Percentiles rank a stretch among this genome's conserved stretches.
phyloP scores from a whole-genome alignment of 305 asterid genomes.

The Rubia balearica region DNA sequence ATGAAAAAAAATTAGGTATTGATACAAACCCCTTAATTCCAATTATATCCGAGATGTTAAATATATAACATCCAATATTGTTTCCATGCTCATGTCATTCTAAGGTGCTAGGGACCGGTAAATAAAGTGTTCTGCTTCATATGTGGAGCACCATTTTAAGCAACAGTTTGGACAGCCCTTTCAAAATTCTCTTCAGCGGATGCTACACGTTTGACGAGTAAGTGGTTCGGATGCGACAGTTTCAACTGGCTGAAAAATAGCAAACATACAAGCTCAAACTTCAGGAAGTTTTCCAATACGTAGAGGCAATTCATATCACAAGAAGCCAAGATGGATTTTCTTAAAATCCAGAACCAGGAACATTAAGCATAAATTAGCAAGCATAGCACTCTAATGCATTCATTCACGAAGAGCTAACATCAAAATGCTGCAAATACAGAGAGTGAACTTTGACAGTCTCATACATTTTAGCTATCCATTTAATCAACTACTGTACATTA shows the following conservation, averaged over 20 bases:
- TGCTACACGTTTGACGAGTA: constrained; percentile 59
- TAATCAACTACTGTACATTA: not conserved
- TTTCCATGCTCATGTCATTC: not conserved
- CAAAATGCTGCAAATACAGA: too few species aligned
- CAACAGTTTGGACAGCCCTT: constrained; percentile 75
- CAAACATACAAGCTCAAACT: constrained; percentile 9
- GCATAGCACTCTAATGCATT: not conserved
- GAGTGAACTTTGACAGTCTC: not conserved
- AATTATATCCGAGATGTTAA: not conserved
- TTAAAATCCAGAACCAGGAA: not conserved
- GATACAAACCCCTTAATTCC: not conserved
- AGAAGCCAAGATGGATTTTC: not conserved
- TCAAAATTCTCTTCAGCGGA: constrained; percentile 77
- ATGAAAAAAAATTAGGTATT: not conserved
- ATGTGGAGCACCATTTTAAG: constrained; percentile 22
- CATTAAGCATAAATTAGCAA: not conserved
- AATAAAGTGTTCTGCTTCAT: not conserved
- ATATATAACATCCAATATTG: not conserved
- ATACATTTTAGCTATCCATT: not conserved
- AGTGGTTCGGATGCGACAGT: constrained; percentile 76
- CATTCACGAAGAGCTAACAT: not conserved
- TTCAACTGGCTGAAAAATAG: constrained; percentile 81
- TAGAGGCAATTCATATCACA: not conserved
- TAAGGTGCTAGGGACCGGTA: not conserved
- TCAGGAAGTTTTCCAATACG: not conserved